Evolutionary conservation across 805 yeast genomes (phyloP), one percentile per base, ranked within the genome.

Genomic region (Saturnispora dispora): DNA sequence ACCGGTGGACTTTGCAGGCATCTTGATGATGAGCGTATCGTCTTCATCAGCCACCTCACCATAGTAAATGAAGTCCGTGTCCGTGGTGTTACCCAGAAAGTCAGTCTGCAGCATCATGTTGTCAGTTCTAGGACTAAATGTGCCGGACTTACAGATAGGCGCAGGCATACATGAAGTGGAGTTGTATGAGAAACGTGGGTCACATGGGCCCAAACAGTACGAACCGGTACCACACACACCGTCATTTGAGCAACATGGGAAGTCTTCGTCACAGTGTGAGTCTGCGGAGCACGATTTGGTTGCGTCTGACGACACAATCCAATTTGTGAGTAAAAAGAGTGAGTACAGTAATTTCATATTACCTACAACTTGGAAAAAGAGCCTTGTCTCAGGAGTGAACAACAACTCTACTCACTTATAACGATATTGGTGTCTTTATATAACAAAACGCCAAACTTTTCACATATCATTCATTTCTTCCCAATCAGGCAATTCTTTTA

Each of bases 201-300:
- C 87, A 72, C 97, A 90, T 33, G 95, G 91, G 54, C 91, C 93
- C 48, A 89, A 72, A 72, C 97, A 90, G 68, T 74, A 75, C 3
- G 65, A 50, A 4, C 68, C 69, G 1, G 64, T 60, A 32, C 69
- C 69, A 58, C 69, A 66, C 32, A 68, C 71, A 47, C 96, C 96
- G 58, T 81, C 83, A n/a, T 55, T 48, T 11, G 87, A 79, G 66
- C 97, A 89, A 68, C 97, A 89, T 52, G 97, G 97, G n/a, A 63
- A 57, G 45, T 72, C 74, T 62, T 83, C 79, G 18, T 42, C 47
- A 70, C 97, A 89, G 4, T 72, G 59, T 15, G 60, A 53, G 10
- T 79, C 71, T 9, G 75, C 67, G 55, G 75, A 76, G 69, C 96
- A 88, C 7, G 62, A 42, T n/a, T 59, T 44, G 48, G 56, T 55